phyloP scores from a whole-genome alignment of 139 green algal genomes.

The Medakamo hakoo region DNA sequence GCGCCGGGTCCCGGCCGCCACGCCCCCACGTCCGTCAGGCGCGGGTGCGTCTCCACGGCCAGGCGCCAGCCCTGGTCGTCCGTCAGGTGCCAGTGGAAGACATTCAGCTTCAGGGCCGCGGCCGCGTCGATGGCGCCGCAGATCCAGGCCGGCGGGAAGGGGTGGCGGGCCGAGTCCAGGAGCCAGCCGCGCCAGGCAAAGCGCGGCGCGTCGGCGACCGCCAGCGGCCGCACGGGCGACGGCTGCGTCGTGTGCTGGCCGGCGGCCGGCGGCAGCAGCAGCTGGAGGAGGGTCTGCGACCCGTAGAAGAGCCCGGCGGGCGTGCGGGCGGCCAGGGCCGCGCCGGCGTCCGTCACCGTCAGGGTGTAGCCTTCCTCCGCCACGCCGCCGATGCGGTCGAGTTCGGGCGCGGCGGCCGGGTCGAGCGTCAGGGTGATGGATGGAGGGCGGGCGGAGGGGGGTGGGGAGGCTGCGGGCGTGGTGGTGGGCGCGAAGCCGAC shows the following conservation, averaged over 20 bases:
- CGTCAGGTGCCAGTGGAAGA: conserved; percentile 46
- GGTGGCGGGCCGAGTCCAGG: conserved; percentile 43
- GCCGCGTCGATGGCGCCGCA: conserved; percentile 32
- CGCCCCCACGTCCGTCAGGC: conserved; percentile 32
- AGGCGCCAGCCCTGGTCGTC: conserved; percentile 56
- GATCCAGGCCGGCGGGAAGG: conserved; percentile 30
- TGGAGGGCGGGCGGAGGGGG: no score
- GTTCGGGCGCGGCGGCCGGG: no score
- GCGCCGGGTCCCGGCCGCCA: conserved; percentile 13
- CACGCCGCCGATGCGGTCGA: neutral
- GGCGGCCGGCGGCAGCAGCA: conserved; percentile 11
- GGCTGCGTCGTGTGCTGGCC: neutral
- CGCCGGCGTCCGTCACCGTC: conserved; percentile 5
- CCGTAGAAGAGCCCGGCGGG: conserved; percentile 38
- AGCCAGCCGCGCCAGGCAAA: conserved; percentile 42
- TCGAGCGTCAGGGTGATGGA: no score
- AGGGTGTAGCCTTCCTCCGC: conserved; percentile 31
- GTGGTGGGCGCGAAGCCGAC: neutral
- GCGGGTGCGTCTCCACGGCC: conserved; percentile 28
- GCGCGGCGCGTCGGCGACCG: conserved; percentile 29
- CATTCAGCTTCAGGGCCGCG: conserved; percentile 42
- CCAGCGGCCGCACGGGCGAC: neutral
- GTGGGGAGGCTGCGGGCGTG: no score
- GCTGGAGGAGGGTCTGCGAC: conserved; percentile 31
- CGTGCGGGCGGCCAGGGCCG: conserved; percentile 13